These are phyloP conservation scores for Pythium rhizo-oryzae DNA, from an alignment of 352 stramenopile species.

Conservation along the genomic window DNA sequence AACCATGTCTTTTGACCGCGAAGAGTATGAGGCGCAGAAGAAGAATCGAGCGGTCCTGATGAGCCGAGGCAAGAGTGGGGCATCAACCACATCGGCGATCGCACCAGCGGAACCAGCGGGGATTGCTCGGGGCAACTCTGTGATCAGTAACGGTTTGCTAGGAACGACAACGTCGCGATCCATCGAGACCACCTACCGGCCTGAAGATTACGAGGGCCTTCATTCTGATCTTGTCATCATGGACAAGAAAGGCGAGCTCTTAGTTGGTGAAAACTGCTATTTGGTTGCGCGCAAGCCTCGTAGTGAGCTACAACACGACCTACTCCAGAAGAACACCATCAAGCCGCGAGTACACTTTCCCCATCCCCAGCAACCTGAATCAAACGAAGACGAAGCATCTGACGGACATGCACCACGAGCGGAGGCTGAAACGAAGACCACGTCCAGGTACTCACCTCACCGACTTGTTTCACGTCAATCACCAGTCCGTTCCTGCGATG, in stretches of 20 bases:
- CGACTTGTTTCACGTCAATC: slow-evolving; percentile 1
- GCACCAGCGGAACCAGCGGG: no score
- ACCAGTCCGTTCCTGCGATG: background rate
- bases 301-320: slow-evolving; percentile 42
- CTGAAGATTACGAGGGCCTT: slow-evolving; percentile 58
- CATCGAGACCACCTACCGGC: slow-evolving; percentile 41
- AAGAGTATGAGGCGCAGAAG: slow-evolving; percentile 31
- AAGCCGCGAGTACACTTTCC: slow-evolving; percentile 47
- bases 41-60: slow-evolving; percentile 12
- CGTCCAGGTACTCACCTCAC: background rate
- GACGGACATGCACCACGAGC: no score
- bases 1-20: slow-evolving; percentile 47
- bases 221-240: slow-evolving; percentile 49
- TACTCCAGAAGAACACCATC: slow-evolving; percentile 37
- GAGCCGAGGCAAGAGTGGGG: slow-evolving; percentile 6
- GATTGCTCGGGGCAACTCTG: background rate
- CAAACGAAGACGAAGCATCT: background rate
- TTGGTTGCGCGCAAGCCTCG: slow-evolving; percentile 46
- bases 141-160: background rate
- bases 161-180: slow-evolving; percentile 17
- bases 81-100: background rate
- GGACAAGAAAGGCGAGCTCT: slow-evolving; percentile 41
- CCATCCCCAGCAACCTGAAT: background rate
- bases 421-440: background rate
- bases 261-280: slow-evolving; percentile 60